Percentiles rank a stretch among this genome's conserved stretches.
phyloP scores from a whole-genome alignment of 2,329 filamentous ascomycete species.

The Thermochaetoides dissita region DNA sequence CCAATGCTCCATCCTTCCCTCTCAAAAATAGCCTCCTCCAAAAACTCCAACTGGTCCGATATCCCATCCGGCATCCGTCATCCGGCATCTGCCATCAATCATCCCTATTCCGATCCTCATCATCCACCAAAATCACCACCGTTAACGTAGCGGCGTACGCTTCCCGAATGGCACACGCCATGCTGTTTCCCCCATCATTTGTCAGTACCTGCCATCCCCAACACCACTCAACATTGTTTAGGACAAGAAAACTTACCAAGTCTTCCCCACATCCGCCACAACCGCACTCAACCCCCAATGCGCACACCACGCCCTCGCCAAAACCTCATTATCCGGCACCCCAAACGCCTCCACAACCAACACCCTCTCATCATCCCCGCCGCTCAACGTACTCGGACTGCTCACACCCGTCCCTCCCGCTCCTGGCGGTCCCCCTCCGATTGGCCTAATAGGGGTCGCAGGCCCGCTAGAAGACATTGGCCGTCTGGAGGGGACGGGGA shows the following conservation, averaged over 20 bases:
- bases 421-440: slow-evolving; percentile 2
- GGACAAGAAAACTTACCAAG: slow-evolving; percentile 34
- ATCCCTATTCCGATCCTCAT: slow-evolving; percentile 31
- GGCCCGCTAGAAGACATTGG: slow-evolving; percentile 8
- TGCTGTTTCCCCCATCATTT: slow-evolving; percentile 25
- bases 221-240: not conserved
- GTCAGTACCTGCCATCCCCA: not conserved
- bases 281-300: slow-evolving; percentile 61
- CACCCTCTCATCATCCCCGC: slow-evolving; percentile 45
- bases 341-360: slow-evolving; percentile 61
- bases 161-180: slow-evolving; percentile 61
- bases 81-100: slow-evolving; percentile 5
- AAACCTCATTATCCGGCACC: slow-evolving; percentile 60
- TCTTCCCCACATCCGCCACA: slow-evolving; percentile 53
- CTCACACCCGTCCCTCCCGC: slow-evolving; percentile 3
- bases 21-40: not conserved
- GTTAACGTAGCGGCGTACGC: slow-evolving; percentile 61
- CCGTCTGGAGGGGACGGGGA: slow-evolving; percentile 3
- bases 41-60: not conserved
- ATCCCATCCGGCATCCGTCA: not conserved
- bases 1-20: not conserved
- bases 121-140: slow-evolving; percentile 55
- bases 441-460: too few species aligned
- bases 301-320: slow-evolving; percentile 63
- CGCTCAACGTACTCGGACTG: slow-evolving; percentile 12